Evolutionary conservation across 441 rosid genomes (phyloP), one percentile per base, ranked within the genome.

Genomic region (Gossypium gossypioides): DNA sequence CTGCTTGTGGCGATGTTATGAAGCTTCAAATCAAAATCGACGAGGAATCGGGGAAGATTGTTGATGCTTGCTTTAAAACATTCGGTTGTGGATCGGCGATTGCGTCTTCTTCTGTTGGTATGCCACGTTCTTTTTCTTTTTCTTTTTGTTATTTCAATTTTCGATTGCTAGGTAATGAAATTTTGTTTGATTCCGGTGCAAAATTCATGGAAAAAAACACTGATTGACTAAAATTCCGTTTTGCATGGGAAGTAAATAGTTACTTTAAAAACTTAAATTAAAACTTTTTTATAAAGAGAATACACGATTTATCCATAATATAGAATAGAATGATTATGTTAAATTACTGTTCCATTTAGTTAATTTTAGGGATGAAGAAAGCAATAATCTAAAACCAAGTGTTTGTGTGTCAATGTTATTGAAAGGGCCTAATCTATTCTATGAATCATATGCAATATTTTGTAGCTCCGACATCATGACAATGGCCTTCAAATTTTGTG

Each of bases 51-150:
- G 97, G 96, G 6, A 80, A 90, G 79, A 93, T 93, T 71, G 78
- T 83, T 4, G 97, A 93, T 75, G 98, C 98, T 67, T 80, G 98
- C 29, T 93, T 93, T 75, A 93, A 93, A 88, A 91, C 97, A 60
- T 94, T 94, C 65, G 98, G 98, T 5, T 94, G 97, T 71, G 98
- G 97, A 0, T 94, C 98, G 0, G 97, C 97, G n/a, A 91, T 94
- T 68, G 97, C 97, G 0, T 94, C 59, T 55, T 55, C 59, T 21
- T 55, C 59, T 21, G 59, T 55, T 55, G 59, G 59, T 55, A 55
- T 9, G 59, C 59, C 13, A 19, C 82, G 6, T 12, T 4, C 15
- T 60, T 29, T 62, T 8, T n/a, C 9, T 6, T 27, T 27, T 27
- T 59, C 22, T 15, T 5, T 7, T 32, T 40, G 3, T 40, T 2